Conservation (phyloP, 2,329 filamentous ascomycete genomes). For the Madurella fahalii region DNA sequence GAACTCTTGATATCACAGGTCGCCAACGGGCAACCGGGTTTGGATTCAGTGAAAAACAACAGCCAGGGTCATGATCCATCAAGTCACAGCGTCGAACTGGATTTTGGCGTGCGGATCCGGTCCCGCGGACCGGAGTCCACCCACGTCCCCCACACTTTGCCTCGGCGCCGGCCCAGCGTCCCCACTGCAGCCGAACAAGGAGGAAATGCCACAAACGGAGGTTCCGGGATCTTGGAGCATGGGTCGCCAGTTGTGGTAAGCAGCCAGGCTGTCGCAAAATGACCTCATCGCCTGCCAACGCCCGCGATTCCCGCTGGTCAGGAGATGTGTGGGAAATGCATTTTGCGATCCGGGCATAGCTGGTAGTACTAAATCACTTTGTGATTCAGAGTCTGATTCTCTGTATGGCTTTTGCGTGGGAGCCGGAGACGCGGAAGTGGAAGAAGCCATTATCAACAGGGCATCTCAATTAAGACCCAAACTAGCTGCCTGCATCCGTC, state of each 20-base stretch:
- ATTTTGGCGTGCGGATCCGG: slow-evolving; percentile 10
- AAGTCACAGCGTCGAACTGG: slow-evolving; percentile 1
- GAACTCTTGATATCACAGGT: background rate
- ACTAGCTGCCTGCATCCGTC: too few relatives aligned
- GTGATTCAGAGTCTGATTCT: too few relatives aligned
- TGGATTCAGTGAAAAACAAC: background rate
- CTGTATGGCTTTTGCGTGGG: too few relatives aligned
- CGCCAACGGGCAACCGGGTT: background rate
- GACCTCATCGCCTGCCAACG: slow-evolving; percentile 15
- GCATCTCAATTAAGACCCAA: too few relatives aligned
- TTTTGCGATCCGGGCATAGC: too few relatives aligned
- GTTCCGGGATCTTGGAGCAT: background rate
- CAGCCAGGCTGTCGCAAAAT: slow-evolving; percentile 14
- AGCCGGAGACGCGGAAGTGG: too few relatives aligned
- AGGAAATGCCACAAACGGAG: slow-evolving; percentile 13
- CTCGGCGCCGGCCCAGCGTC: slow-evolving; percentile 3
- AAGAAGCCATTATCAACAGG: too few relatives aligned
- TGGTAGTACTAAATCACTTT: too few relatives aligned
- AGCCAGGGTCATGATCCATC: background rate
- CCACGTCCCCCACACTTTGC: slow-evolving; percentile 6
- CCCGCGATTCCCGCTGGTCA: background rate
- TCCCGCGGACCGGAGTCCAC: slow-evolving; percentile 2
- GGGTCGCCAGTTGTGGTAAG: slow-evolving; percentile 4
- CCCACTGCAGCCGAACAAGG: background rate
- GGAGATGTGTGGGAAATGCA: background rate